Percentiles rank a stretch among this genome's conserved stretches.
These are phyloP conservation scores for Halophytophthora polymorphica DNA, from an alignment of 352 stramenopile species.

Conservation along the genomic window DNA sequence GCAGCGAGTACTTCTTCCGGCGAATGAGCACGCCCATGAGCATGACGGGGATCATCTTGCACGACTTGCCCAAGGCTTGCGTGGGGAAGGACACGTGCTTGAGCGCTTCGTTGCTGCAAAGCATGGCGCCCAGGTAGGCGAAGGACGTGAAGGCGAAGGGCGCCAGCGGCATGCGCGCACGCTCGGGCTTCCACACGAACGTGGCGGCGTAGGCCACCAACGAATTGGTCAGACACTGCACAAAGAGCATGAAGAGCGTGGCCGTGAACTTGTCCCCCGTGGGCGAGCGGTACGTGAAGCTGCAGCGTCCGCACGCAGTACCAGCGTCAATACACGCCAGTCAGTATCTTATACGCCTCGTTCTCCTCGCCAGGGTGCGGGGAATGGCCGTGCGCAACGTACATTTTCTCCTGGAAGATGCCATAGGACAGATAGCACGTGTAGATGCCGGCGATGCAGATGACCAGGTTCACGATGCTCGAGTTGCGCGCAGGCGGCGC, in stretches of 20 bases:
- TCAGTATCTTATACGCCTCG: conserved; percentile 2
- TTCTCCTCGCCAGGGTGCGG: not conserved
- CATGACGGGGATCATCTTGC: conserved; percentile 99
- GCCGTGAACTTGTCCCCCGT: conserved; percentile 87
- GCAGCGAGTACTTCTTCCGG: conserved; percentile 88
- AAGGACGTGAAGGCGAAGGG: conserved; percentile 88
- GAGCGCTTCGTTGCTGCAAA: conserved; percentile 90
- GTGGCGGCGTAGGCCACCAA: conserved; percentile 81
- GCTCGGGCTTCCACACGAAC: conserved; percentile 80
- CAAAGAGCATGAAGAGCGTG: conserved; percentile 91
- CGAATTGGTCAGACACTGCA: conserved; percentile 90
- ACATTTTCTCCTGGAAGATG: conserved; percentile 95
- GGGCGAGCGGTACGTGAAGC: conserved; percentile 84
- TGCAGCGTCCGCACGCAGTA: conserved; percentile 13
- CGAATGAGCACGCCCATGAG: conserved; percentile 91
- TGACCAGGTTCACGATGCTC: conserved; percentile 76
- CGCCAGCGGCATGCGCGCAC: conserved; percentile 60
- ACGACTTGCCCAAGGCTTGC: conserved; percentile 97
- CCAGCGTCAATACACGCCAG: not conserved
- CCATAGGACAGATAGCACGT: conserved; percentile 90
- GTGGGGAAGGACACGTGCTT: conserved; percentile 97
- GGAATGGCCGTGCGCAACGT: conserved; percentile 8
- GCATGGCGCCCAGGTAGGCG: conserved; percentile 89
- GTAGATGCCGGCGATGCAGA: conserved; percentile 91
- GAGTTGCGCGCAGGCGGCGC: conserved; percentile 41